Conservation (phyloP, 1,284 basidiomycete species). For the Malassezia nana region DNA sequence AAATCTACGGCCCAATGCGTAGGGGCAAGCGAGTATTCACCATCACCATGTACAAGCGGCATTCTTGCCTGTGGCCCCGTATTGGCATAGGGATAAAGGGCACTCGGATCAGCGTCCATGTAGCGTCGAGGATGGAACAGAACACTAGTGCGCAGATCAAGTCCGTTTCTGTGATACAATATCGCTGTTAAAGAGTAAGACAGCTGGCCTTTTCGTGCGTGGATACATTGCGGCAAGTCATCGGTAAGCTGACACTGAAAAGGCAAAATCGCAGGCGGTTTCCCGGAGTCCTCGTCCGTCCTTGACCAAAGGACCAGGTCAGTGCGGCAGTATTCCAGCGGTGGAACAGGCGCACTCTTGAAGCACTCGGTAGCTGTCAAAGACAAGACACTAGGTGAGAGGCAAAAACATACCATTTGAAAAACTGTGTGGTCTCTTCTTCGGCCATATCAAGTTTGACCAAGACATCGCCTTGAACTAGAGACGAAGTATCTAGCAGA, state of each 20-base stretch:
- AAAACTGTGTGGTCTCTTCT: not conserved
- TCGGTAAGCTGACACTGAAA: slow-evolving; percentile 38
- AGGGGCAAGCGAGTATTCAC: slow-evolving; percentile 23
- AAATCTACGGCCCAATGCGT: slow-evolving; percentile 26
- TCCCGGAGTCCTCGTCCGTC: not conserved
- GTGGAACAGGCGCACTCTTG: not conserved
- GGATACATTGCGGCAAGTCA: slow-evolving; percentile 45
- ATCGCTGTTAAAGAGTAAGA: slow-evolving; percentile 31
- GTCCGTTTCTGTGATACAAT: slow-evolving; percentile 21
- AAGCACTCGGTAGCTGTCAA: not conserved
- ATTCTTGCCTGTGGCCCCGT: slow-evolving; percentile 16
- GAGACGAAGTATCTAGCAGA: slow-evolving; percentile 29
- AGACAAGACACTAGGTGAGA: not conserved
- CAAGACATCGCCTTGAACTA: slow-evolving; percentile 43
- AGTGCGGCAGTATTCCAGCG: slow-evolving; percentile 30
- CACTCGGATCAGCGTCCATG: slow-evolving; percentile 19
- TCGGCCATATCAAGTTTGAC: slow-evolving; percentile 31
- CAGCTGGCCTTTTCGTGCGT: slow-evolving; percentile 29
- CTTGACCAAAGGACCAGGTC: slow-evolving; percentile 28
- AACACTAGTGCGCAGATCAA: slow-evolving; percentile 20
- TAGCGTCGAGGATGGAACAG: slow-evolving; percentile 40
- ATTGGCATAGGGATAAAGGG: slow-evolving; percentile 16
- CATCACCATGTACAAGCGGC: slow-evolving; percentile 12
- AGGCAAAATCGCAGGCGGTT: slow-evolving; percentile 30
- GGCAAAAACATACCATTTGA: not conserved